A percentile compares a stretch with the other conserved stretches of the same genome.
These are phyloP conservation scores for Phycomyces nitens DNA, from an alignment of 192 early-diverging fungal species.

Conservation along the genomic window DNA sequence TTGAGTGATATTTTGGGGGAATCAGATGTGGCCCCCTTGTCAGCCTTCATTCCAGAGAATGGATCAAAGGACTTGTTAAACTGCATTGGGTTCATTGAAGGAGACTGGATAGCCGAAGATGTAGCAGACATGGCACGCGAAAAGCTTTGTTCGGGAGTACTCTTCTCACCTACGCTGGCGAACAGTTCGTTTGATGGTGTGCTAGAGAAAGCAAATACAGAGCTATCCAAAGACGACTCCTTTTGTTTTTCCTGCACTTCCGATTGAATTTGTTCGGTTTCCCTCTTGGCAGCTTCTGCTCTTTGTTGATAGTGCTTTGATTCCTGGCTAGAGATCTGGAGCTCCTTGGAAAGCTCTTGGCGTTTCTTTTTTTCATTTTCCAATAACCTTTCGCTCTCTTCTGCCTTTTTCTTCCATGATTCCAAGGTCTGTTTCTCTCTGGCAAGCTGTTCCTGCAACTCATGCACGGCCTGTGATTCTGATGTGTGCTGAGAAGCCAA, in stretches of 20 bases:
- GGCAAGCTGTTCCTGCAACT: slow-evolving; percentile 45
- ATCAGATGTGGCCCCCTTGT: neutral
- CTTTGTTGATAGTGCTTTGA: slow-evolving; percentile 6
- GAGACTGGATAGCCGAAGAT: neutral
- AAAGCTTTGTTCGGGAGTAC: neutral
- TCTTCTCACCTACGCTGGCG: slow-evolving; percentile 1
- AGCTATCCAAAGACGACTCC: neutral
- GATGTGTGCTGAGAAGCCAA: slow-evolving; percentile 55
- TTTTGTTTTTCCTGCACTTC: slow-evolving; percentile 10
- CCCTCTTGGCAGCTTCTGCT: slow-evolving; percentile 9
- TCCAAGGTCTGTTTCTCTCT: slow-evolving; percentile 42
- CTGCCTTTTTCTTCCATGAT: slow-evolving; percentile 46
- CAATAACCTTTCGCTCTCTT: slow-evolving; percentile 49
- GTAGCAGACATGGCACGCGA: neutral
- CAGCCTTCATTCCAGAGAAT: slow-evolving; percentile 16
- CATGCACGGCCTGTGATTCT: slow-evolving; percentile 50
- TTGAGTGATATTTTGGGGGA: slow-evolving; percentile 15
- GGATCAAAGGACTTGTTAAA: slow-evolving; percentile 14
- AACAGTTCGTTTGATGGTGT: slow-evolving; percentile 2
- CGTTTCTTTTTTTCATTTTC: slow-evolving; percentile 43
- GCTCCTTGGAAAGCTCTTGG: slow-evolving; percentile 21
- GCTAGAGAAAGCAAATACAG: slow-evolving; percentile 17
- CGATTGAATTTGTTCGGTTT: slow-evolving; percentile 2
- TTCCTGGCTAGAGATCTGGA: slow-evolving; percentile 20
- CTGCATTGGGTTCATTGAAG: neutral